Base-by-base conservation (phyloP, 495 filamentous ascomycete genomes). In the Pyrenopolyporus hunteri region DNA sequence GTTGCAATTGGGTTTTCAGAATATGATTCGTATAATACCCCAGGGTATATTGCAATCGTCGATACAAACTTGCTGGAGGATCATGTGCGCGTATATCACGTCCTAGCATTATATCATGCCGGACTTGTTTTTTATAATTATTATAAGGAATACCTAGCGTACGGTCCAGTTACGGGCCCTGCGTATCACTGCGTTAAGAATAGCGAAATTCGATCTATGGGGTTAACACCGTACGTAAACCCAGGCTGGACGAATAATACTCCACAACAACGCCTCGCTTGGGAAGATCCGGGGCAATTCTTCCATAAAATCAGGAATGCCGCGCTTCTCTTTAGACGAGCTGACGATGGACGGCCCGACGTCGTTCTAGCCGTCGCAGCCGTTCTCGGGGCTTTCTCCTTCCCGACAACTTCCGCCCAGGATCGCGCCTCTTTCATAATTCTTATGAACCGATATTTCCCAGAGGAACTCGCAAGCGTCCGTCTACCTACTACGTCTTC, bases 81-180 rank as follows among this genome's bases (percentile, higher is more conserved):
- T 7, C 29, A 54, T 35, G 57, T 61, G 2, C 48, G 49, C 19
- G 29, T 54, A 46, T 54, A 61, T 13, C 57, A 61, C 14, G 57
- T 54, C 1, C 0, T 1, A 0, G 43, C 25, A 6, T 17, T 61
- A 9, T 29, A 20, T 6, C 2, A 39, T 2, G 57, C 48, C 19
- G 14, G 25, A 11, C 40, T 60, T 26, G 39, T 47, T 25, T 3
- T 0, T 39, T 0, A 0, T 1, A 8, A 1, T 9, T 61, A 42
- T 22, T 0, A 28, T 4, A 1, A 54, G 7, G 57, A 61, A 16
- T 61, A 61, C 14, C 16, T 61, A 13, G 57, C 6, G 2, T 61
- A 47, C 7, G 57, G 57, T 0, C 57, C 57, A 3, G 48, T 61
- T 28, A 13, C 4, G 6, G 57, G 57, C 2, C 49, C 42, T 10